phyloP scores from a whole-genome alignment of 1,139 yeast species.

The Saccharomyces hybrid region DNA sequence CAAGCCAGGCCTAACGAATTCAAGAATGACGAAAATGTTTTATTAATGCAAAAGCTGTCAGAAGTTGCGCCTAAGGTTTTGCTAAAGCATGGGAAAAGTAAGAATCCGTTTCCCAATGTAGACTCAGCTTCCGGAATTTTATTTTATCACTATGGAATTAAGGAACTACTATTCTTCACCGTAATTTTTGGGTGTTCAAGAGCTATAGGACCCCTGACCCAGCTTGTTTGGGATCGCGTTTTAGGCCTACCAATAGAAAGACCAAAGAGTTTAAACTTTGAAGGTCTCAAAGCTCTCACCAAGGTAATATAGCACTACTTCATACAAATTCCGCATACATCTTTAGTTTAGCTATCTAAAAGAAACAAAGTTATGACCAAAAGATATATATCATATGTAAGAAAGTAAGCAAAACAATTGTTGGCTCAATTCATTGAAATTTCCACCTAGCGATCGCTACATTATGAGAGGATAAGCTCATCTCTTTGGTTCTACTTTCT shows the following conservation, averaged over 20 bases:
- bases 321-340: too few species aligned
- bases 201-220: slow-evolving; percentile 50
- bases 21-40: slow-evolving; percentile 28
- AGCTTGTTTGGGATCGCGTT: slow-evolving; percentile 53
- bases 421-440: too few species aligned
- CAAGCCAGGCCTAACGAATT: slow-evolving; percentile 30
- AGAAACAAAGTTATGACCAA: too few species aligned
- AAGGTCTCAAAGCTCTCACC: slow-evolving; percentile 5
- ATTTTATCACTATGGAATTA: slow-evolving; percentile 51
- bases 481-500: too few species aligned
- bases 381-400: too few species aligned
- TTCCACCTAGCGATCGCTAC: too few species aligned
- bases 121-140: slow-evolving; percentile 53
- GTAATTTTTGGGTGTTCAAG: slow-evolving; percentile 55
- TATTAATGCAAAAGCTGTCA: slow-evolving; percentile 31
- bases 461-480: too few species aligned
- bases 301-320: not conserved
- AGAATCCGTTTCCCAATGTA: slow-evolving; percentile 59
- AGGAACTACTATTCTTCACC: slow-evolving; percentile 48
- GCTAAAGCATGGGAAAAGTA: slow-evolving; percentile 51
- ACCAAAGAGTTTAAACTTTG: slow-evolving; percentile 40
- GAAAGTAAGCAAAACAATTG: too few species aligned
- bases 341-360: not conserved
- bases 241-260: slow-evolving; percentile 56
- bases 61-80: slow-evolving; percentile 49